Evolutionary conservation across 2,329 filamentous ascomycete species (phyloP).

Genomic region (Plenodomus lindquistii): DNA sequence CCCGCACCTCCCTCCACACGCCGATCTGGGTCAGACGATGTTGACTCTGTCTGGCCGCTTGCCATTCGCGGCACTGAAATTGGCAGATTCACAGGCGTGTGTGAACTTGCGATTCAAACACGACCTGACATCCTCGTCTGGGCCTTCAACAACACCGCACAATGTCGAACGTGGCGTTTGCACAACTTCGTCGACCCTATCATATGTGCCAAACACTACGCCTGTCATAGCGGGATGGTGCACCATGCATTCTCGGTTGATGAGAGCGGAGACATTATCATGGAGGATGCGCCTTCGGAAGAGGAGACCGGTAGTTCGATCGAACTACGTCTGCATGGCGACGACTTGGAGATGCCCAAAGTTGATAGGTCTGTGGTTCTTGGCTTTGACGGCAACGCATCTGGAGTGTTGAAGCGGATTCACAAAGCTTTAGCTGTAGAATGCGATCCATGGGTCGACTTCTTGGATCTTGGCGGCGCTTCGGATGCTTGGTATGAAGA

Average conservation of each 20-base stretch:
- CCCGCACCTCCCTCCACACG: neutral
- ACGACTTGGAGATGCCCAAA: conserved; percentile 1
- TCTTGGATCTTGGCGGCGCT: conserved; percentile 30
- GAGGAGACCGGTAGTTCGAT: neutral
- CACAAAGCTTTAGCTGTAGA: conserved; percentile 31
- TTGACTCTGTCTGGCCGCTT: conserved; percentile 51
- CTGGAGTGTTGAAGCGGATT: conserved; percentile 16
- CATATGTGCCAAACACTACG: conserved; percentile 7
- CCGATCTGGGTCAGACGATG: conserved; percentile 1
- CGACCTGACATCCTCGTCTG: conserved; percentile 54
- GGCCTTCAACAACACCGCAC: conserved; percentile 53
- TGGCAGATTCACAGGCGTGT: conserved; percentile 50
- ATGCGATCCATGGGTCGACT: conserved; percentile 34
- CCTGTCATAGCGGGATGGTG: conserved; percentile 33
- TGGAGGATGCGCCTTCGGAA: conserved; percentile 5
- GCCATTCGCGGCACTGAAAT: conserved; percentile 56
- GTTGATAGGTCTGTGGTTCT: conserved; percentile 4
- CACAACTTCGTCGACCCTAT: conserved; percentile 27
- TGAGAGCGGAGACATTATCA: conserved; percentile 15
- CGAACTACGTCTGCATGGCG: neutral
- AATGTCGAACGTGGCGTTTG: conserved; percentile 54
- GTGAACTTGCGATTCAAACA: conserved; percentile 57
- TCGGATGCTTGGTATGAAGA: conserved; percentile 34
- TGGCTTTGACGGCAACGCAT: conserved; percentile 29
- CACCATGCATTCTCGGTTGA: conserved; percentile 16